Base-by-base conservation (phyloP, 305 asterid species). In the Petunia hybrid region DNA sequence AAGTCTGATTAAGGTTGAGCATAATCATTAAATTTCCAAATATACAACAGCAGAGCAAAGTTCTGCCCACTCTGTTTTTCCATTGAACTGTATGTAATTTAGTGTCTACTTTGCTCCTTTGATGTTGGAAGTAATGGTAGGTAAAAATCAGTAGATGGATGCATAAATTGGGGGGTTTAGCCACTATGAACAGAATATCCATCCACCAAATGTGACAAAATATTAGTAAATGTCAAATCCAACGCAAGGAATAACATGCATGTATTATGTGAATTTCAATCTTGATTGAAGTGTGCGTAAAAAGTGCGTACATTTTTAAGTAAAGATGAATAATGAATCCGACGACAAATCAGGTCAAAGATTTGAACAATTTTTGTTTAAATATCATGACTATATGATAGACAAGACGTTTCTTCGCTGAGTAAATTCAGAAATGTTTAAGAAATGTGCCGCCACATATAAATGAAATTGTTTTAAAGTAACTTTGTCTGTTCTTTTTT, bases 161-260 rank as follows among this genome's bases (percentile, higher is more conserved):
- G 77, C 77, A 46, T 70, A 70, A 70, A 69, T 69, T 45, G 16
- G 2, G 41, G 76, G 22, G 22, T 10, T 70, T 46, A 70, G 77
- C 60, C 42, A 46, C 77, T 42, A 22, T 22, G 1, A 5, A 6
- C 77, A 59, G 14, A 12, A 38, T 36, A 43, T 43, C 55, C 8
- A 67, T 69, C 41, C 76, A 43, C 76, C 57, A 70, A 70, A 70
- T 60, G 31, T 70, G 77, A 31, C 77, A 46, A 69, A 70, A 68
- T 70, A 12, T 31, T 5, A 4, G 22, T 2, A 46, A 70, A 70
- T 70, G 77, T 70, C 42, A 46, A 70, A 70, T 70, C 77, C 31
- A 46, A 46, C 43, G 7, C 10, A 46, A 31, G 46, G 1, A 10
- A 70, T 70, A 46, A 46, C 77, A 70, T 46, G 42, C 77, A 70